Evolutionary conservation across 2,329 filamentous ascomycete genomes (phyloP).

Genomic region (Canariomyces notabilis): DNA sequence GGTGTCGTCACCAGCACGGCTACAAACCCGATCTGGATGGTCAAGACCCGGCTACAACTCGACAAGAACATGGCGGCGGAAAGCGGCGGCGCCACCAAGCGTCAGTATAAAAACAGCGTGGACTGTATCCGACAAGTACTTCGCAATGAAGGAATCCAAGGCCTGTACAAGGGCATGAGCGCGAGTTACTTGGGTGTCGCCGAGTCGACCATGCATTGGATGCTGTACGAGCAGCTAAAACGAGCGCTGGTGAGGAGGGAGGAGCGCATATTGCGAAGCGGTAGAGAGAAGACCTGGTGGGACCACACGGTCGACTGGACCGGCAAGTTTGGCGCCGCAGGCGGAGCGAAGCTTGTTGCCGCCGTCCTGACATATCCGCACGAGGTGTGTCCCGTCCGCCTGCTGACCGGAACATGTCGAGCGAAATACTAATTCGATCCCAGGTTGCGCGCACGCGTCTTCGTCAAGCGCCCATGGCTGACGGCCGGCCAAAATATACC

Average conservation of each 20-base stretch:
- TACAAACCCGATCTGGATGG: slow-evolving; percentile 94
- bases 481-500: slow-evolving; percentile 75
- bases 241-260: slow-evolving; percentile 61
- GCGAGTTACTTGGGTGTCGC: slow-evolving; percentile 88
- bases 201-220: slow-evolving; percentile 89
- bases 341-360: slow-evolving; percentile 79
- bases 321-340: slow-evolving; percentile 73
- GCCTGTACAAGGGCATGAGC: slow-evolving; percentile 84
- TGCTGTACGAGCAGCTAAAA: slow-evolving; percentile 92
- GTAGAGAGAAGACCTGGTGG: slow-evolving; percentile 61
- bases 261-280: slow-evolving; percentile 50
- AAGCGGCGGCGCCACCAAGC: slow-evolving; percentile 46
- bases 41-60: slow-evolving; percentile 88
- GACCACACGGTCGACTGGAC: slow-evolving; percentile 73
- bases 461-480: slow-evolving; percentile 72
- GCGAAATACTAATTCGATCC: neutral
- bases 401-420: neutral
- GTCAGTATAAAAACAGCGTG: slow-evolving; percentile 79
- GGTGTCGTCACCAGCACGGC: slow-evolving; percentile 84
- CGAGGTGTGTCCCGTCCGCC: slow-evolving; percentile 55
- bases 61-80: slow-evolving; percentile 74
- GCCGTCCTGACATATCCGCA: slow-evolving; percentile 86
- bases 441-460: slow-evolving; percentile 77
- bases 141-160: slow-evolving; percentile 71
- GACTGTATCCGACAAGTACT: slow-evolving; percentile 84